These are phyloP conservation scores for Rosa rugosa DNA, from an alignment of 306 rosid species.

Conservation along the genomic window DNA sequence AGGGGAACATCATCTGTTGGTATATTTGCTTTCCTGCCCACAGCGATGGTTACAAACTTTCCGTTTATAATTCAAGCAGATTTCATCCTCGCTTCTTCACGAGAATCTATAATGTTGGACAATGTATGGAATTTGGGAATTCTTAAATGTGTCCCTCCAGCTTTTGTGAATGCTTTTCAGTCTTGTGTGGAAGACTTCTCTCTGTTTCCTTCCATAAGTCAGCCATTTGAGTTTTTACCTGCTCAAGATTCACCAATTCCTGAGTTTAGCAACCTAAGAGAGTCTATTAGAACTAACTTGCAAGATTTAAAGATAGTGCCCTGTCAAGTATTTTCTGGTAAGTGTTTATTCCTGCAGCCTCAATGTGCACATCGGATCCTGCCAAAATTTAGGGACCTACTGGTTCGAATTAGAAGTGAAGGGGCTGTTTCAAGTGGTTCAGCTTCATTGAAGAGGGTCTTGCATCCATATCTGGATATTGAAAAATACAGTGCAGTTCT, in stretches of 20 bases:
- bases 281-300: conserved; percentile 2
- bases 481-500: background rate
- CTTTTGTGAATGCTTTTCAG: conserved; percentile 19
- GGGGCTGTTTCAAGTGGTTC: background rate
- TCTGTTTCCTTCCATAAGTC: conserved; percentile 3
- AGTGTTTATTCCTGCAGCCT: conserved; percentile 1
- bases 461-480: conserved; percentile 15
- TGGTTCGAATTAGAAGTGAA: background rate
- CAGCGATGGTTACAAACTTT: conserved; percentile 22
- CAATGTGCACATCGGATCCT: background rate
- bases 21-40: conserved; percentile 22
- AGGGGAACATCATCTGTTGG: conserved; percentile 16
- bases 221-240: conserved; percentile 20
- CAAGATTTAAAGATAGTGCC: background rate
- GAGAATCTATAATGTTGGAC: conserved; percentile 24
- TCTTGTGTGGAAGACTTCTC: background rate
- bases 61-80: conserved; percentile 29
- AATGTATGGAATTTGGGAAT: conserved; percentile 27
- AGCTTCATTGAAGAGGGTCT: background rate
- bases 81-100: conserved; percentile 31
- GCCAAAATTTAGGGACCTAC: conserved; percentile 18
- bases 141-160: conserved; percentile 24
- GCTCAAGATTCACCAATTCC: conserved; percentile 4
- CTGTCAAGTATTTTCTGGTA: background rate
- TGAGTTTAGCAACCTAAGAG: conserved; percentile 3